Conservation (phyloP, 192 early-diverging fungal species). For the Entomortierella beljakovae region DNA sequence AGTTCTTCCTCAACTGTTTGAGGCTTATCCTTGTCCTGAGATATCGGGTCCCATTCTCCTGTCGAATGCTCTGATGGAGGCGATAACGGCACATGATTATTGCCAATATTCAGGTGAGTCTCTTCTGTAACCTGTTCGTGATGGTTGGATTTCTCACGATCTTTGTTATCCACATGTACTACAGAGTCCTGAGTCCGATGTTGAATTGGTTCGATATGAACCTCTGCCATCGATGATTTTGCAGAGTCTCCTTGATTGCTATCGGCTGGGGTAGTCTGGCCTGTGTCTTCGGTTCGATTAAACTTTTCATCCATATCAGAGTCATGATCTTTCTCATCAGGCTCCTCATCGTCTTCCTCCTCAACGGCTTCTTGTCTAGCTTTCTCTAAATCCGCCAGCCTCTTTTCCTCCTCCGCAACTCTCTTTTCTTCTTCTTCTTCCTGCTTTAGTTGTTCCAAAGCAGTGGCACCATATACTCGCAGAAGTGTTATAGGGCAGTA, state of each 20-base stretch:
- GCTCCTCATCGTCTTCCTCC: constrained; percentile 34
- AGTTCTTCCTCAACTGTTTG: background rate
- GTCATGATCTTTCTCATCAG: constrained; percentile 13
- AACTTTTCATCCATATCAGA: background rate
- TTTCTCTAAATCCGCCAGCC: constrained; percentile 51
- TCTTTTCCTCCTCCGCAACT: constrained; percentile 28
- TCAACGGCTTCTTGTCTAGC: constrained; percentile 32
- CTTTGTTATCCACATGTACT: too few species aligned
- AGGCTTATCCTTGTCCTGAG: constrained; percentile 9
- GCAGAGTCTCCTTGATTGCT: too few species aligned
- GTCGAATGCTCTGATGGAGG: background rate
- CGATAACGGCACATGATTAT: too few species aligned
- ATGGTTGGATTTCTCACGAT: too few species aligned
- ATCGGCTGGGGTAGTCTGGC: background rate
- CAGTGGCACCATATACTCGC: constrained; percentile 90
- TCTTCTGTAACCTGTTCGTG: too few species aligned
- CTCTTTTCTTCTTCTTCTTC: constrained; percentile 62
- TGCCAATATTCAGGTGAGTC: too few species aligned
- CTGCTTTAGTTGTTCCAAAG: constrained; percentile 87
- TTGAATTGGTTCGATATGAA: background rate
- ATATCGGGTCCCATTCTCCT: background rate
- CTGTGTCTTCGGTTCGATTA: background rate
- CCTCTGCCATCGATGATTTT: too few species aligned
- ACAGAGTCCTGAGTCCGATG: too few species aligned
- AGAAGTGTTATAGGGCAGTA: constrained; percentile 94